A percentile compares a stretch with the other conserved stretches of the same genome.
These are phyloP conservation scores for Leccinum solheimii DNA, from an alignment of 1,284 basidiomycete genomes.

Conservation along the genomic window DNA sequence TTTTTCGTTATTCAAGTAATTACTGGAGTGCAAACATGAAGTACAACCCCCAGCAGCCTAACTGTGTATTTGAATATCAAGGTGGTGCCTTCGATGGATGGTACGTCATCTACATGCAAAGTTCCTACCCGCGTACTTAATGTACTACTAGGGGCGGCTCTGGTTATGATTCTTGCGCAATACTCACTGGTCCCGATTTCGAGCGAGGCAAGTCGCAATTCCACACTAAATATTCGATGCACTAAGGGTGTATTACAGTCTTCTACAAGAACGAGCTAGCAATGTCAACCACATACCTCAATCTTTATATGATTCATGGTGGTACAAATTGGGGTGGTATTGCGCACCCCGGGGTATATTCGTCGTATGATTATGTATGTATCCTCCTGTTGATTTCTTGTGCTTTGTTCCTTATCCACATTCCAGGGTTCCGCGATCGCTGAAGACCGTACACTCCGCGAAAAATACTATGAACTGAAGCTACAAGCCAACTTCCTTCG, in stretches of 20 bases:
- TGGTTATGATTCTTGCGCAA: constrained; percentile 22
- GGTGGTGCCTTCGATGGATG: constrained; percentile 55
- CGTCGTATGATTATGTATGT: constrained; percentile 50
- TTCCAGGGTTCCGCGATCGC: constrained; percentile 47
- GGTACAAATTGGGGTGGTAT: constrained; percentile 55
- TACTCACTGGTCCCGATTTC: constrained; percentile 27
- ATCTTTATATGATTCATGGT: constrained; percentile 52
- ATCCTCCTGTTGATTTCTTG: background rate
- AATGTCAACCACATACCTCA: constrained; percentile 47
- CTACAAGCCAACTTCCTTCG: constrained; percentile 48
- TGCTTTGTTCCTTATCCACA: background rate
- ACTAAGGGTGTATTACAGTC: constrained; percentile 32
- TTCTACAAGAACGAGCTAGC: constrained; percentile 53
- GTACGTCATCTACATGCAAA: constrained; percentile 26
- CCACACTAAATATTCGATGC: background rate
- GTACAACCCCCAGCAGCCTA: constrained; percentile 41
- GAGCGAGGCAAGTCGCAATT: constrained; percentile 22
- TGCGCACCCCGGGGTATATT: constrained; percentile 46
- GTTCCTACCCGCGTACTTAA: background rate
- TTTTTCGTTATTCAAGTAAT: constrained; percentile 3
- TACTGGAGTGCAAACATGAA: constrained; percentile 37
- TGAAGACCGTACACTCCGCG: constrained; percentile 48
- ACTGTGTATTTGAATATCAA: constrained; percentile 50
- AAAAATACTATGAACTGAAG: constrained; percentile 54
- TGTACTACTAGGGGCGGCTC: constrained; percentile 24